These are phyloP conservation scores for Mycosphaerella sp. DNA, from an alignment of 2,329 filamentous ascomycete genomes.

Conservation along the genomic window DNA sequence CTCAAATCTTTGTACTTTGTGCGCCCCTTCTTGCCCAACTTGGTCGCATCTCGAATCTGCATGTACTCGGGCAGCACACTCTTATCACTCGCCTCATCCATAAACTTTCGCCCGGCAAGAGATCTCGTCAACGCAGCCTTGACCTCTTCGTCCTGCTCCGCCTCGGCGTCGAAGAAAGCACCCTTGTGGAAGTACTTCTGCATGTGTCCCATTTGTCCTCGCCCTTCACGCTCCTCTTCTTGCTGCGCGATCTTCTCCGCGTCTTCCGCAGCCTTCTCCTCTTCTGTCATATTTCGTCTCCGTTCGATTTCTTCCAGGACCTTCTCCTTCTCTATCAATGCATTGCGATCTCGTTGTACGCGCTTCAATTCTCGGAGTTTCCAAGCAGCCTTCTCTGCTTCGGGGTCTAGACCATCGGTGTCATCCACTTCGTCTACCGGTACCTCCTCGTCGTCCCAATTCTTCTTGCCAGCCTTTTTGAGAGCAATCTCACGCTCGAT, in stretches of 20 bases:
- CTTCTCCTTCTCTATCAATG: constrained; percentile 67
- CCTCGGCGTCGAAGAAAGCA: constrained; percentile 83
- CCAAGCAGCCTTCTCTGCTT: constrained; percentile 87
- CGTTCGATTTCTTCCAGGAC: constrained; percentile 87
- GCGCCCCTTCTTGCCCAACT: constrained; percentile 83
- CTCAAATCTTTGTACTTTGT: constrained; percentile 85
- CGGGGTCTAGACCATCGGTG: constrained; percentile 77
- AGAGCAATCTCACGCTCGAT: constrained; percentile 74
- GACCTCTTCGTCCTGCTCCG: constrained; percentile 51
- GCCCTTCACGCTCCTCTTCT: constrained; percentile 64
- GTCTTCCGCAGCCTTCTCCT: constrained; percentile 82
- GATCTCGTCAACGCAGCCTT: constrained; percentile 73
- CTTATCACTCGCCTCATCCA: constrained; percentile 75
- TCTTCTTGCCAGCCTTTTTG: constrained; percentile 66
- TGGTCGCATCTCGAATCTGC: constrained; percentile 89
- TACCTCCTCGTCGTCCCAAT: constrained; percentile 71
- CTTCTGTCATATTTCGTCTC: constrained; percentile 74
- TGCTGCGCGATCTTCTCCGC: constrained; percentile 69
- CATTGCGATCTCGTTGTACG: constrained; percentile 77
- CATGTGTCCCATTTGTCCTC: constrained; percentile 82
- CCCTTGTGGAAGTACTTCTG: constrained; percentile 97
- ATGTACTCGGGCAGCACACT: constrained; percentile 84
- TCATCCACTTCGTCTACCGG: constrained; percentile 79
- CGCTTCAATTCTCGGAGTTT: constrained; percentile 85
- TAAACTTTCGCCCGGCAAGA: constrained; percentile 76